These are phyloP conservation scores for Crataegus laevigata DNA, from an alignment of 306 rosid genomes.

Conservation along the genomic window DNA sequence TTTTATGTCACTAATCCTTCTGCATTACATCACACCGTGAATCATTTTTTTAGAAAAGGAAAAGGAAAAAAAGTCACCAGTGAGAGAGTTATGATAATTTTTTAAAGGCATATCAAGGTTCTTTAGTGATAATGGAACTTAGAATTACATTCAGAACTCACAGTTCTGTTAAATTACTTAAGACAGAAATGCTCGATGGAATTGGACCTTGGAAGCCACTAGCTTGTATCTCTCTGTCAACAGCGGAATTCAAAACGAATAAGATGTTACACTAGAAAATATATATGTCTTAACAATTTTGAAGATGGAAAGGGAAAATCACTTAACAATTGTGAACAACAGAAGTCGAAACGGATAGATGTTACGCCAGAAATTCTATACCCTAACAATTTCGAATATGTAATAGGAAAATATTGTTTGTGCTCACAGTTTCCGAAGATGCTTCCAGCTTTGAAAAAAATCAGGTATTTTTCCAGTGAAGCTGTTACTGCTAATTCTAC, in stretches of 20 bases:
- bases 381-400: not conserved
- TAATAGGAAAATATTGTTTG: not conserved
- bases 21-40: not conserved
- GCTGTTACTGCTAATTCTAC: constrained; percentile 28
- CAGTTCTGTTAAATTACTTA: constrained; percentile 13
- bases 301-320: too few relatives aligned
- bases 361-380: not conserved
- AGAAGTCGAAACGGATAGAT: not conserved
- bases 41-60: too few relatives aligned
- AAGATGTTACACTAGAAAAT: not conserved
- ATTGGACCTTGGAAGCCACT: constrained; percentile 27
- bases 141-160: constrained; percentile 9
- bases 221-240: constrained; percentile 27
- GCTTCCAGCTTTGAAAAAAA: constrained; percentile 5
- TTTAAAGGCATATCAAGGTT: too few relatives aligned
- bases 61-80: not conserved
- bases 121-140: not conserved
- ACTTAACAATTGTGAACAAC: too few relatives aligned
- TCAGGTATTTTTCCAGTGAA: constrained; percentile 23
- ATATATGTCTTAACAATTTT: too few relatives aligned
- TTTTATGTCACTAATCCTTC: constrained; percentile 25
- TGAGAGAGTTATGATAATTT: not conserved
- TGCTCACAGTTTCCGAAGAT: constrained; percentile 12
- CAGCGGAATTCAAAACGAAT: not conserved
- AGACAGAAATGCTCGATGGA: constrained; percentile 17